Conservation (phyloP, 2,329 filamentous ascomycete species). For the Phialophora verrucosa region DNA sequence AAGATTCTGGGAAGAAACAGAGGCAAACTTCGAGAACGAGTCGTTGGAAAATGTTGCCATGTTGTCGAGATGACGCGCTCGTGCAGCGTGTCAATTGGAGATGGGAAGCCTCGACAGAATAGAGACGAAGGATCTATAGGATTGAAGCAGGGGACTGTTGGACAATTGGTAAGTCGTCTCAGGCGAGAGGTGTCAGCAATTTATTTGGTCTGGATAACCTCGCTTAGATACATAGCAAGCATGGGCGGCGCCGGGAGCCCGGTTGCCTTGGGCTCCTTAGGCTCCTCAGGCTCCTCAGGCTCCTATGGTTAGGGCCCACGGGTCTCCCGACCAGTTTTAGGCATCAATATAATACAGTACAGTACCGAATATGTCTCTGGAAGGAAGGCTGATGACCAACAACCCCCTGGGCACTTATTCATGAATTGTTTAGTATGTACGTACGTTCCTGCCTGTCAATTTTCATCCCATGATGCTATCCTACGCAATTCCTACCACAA, state of each 20-base stretch:
- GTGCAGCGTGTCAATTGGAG: background rate
- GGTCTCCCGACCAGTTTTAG: background rate
- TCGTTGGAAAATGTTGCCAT: constrained; percentile 29
- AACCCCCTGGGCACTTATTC: background rate
- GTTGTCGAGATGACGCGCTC: background rate
- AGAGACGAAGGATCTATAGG: background rate
- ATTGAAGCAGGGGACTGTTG: background rate
- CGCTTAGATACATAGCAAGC: background rate
- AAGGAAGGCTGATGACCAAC: too few relatives aligned
- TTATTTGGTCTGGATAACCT: background rate
- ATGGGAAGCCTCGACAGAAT: background rate
- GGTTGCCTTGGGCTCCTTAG: background rate
- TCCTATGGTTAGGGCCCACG: background rate
- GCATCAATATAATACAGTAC: too few relatives aligned
- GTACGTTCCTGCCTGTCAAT: background rate
- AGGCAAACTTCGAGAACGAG: constrained; percentile 23
- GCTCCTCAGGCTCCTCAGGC: background rate
- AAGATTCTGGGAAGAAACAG: constrained; percentile 22
- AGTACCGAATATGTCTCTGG: too few relatives aligned
- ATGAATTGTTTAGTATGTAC: background rate
- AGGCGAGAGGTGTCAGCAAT: background rate
- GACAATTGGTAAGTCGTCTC: background rate
- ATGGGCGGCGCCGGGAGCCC: too few relatives aligned
- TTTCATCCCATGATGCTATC: background rate
- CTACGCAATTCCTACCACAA: background rate